Percentiles rank a stretch among this genome's conserved stretches.
Evolutionary conservation across 192 early-diverging fungal genomes (phyloP).

Genomic region (Piromyces sp.): DNA sequence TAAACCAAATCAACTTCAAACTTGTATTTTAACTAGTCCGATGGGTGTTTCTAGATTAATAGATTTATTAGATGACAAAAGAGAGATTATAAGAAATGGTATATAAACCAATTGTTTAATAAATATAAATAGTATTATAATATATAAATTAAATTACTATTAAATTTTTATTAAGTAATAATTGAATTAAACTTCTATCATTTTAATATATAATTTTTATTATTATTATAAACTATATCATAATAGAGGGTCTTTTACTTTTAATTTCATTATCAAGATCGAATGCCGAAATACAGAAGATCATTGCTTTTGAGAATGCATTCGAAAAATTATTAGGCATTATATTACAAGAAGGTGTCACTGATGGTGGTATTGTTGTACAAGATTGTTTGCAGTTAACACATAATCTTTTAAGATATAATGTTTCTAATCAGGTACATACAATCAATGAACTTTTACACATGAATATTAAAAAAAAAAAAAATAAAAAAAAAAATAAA

Average conservation of each 20-base stretch:
- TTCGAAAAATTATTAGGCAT: conserved; percentile 84
- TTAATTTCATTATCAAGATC: conserved; percentile 77
- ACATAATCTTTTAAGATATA: conserved; percentile 82
- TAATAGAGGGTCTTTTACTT: conserved; percentile 71
- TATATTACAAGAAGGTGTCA: conserved; percentile 76
- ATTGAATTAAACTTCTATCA: no score
- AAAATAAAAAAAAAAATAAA: no score
- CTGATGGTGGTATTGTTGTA: conserved; percentile 84
- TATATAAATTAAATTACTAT: no score
- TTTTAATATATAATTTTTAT: no score
- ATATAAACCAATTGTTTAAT: no score
- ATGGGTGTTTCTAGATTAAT: conserved; percentile 73
- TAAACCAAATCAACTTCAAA: conserved; percentile 46
- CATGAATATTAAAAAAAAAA: no score
- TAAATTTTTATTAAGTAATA: no score
- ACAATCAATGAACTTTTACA: no score
- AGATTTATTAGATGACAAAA: conserved; percentile 77
- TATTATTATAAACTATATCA: no score
- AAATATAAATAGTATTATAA: no score
- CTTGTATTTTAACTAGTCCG: conserved; percentile 69
- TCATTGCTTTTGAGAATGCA: conserved; percentile 94
- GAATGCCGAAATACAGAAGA: conserved; percentile 95
- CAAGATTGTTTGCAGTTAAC: conserved; percentile 90
- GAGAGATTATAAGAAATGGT: conserved; percentile 93
- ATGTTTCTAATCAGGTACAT: conserved; percentile 86